Evolutionary conservation across 2,329 filamentous ascomycete species (phyloP), one percentile per base, ranked within the genome.

Genomic region (Chrysosporium queenslandicum): DNA sequence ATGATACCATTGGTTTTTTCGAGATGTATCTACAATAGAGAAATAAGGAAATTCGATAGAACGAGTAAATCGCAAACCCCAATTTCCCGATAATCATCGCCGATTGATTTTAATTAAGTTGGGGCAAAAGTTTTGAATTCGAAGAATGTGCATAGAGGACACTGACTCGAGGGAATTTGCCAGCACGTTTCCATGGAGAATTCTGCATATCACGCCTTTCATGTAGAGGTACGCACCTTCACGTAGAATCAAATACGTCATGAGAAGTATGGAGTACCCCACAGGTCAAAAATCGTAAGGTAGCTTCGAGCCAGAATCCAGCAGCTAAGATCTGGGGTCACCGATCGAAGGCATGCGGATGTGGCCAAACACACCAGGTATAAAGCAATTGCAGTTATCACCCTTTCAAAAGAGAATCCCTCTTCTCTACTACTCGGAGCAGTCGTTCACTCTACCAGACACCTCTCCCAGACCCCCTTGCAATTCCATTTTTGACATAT

Each of bases 211-310:
- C 16, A 14, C 21, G 1, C n/a, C 11, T 20, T 6, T 45, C n/a
- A 8, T 3, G 40, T 42, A 42, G 9, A 42, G 20, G 9, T 45
- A 45, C 42, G 27, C 18, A 4, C 1, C 32, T 18, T 14, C 21
- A 37, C 18, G 16, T 36, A 47, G 20, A 18, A 47, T 47, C 45
- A 14, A 47, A 25, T 37, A 47, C 32, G 45, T 37, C 45, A 39
- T 27, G 1, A 8, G 30, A 47, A 25, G 45, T 47, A 47, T 25
- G 21, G 45, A 36, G 32, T 47, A 47, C 45, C 16, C 45, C 45
- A 16, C 20, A 2, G 3, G 20, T 37, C 27, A 29, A 27, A 6
- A 4, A 7, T 20, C n/a, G 14, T 1, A 16, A 8, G 6, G 27
- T 23, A 37, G 30, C 45, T 37, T 18, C 21, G 45, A 37, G 18